phyloP scores from a whole-genome alignment of 1,139 yeast genomes.

The Yamadazyma mexicana region DNA sequence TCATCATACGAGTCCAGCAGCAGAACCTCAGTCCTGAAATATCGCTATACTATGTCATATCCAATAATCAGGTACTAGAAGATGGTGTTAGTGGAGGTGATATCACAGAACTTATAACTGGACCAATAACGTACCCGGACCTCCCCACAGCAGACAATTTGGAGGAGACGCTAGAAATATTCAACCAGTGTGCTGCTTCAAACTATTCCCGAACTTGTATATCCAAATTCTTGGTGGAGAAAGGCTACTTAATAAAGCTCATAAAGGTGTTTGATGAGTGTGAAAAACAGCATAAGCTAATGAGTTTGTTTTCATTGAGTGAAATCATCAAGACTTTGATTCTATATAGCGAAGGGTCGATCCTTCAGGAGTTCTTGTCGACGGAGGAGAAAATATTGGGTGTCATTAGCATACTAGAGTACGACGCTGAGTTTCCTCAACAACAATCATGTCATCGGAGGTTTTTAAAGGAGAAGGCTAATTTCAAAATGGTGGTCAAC shows the following conservation, averaged over 20 bases:
- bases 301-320: conserved; percentile 62
- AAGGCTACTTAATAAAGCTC: conserved; percentile 54
- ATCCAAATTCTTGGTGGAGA: conserved; percentile 48
- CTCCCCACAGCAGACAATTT: conserved; percentile 50
- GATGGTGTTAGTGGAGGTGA: conserved; percentile 32
- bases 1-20: conserved; percentile 68
- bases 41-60: conserved; percentile 70
- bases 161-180: conserved; percentile 46
- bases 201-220: conserved; percentile 55
- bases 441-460: conserved; percentile 78
- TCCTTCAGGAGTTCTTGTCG: conserved; percentile 66
- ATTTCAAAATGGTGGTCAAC: conserved; percentile 71
- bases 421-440: conserved; percentile 82
- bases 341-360: conserved; percentile 65
- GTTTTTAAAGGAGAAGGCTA: conserved; percentile 55
- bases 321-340: conserved; percentile 70
- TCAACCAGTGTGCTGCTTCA: conserved; percentile 60
- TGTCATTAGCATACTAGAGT: conserved; percentile 82
- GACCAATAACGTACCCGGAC: conserved; percentile 73
- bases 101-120: conserved; percentile 76
- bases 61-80: conserved; percentile 32
- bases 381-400: conserved; percentile 60
- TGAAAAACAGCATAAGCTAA: conserved; percentile 52
- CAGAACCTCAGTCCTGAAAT: conserved; percentile 61
- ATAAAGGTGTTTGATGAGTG: conserved; percentile 53